phyloP scores from a whole-genome alignment of 331 rosid genomes.

The Pyrus hybrid region DNA sequence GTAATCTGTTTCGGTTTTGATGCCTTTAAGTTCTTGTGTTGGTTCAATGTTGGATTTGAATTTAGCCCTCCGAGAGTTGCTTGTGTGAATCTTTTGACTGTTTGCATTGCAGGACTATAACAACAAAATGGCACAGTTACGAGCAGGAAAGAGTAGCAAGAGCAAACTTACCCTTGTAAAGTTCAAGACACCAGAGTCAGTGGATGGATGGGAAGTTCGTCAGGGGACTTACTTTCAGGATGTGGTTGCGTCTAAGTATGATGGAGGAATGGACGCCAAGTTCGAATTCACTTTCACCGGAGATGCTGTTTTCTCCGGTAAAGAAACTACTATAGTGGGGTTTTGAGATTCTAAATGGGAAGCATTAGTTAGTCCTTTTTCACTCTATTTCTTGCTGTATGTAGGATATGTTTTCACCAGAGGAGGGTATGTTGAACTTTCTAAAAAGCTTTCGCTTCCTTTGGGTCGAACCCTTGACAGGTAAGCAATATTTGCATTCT shows the following conservation, averaged over 20 bases:
- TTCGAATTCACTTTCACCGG: constrained; percentile 74
- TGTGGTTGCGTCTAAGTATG: constrained; percentile 77
- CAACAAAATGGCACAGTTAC: constrained; percentile 74
- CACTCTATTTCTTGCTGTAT: constrained; percentile 8
- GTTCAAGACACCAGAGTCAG: constrained; percentile 61
- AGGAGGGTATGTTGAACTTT: constrained; percentile 78
- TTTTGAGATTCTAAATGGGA: neutral
- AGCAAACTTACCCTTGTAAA: constrained; percentile 76
- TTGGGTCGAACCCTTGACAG: constrained; percentile 89
- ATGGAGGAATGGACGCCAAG: constrained; percentile 96
- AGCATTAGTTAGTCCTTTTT: neutral
- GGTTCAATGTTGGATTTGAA: neutral
- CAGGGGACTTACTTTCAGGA: constrained; percentile 92
- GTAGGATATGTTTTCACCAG: constrained; percentile 88
- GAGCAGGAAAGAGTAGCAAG: constrained; percentile 97
- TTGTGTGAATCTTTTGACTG: neutral
- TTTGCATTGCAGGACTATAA: constrained; percentile 65
- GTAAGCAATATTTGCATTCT: constrained; percentile 26
- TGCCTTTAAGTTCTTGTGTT: neutral
- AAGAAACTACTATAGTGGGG: neutral
- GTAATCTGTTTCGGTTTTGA: neutral
- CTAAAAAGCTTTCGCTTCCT: constrained; percentile 30
- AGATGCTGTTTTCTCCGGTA: constrained; percentile 81
- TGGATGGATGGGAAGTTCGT: constrained; percentile 77
- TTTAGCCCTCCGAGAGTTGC: neutral